Base-by-base conservation (phyloP, 352 stramenopile genomes). In the Phytophthora megakarya region DNA sequence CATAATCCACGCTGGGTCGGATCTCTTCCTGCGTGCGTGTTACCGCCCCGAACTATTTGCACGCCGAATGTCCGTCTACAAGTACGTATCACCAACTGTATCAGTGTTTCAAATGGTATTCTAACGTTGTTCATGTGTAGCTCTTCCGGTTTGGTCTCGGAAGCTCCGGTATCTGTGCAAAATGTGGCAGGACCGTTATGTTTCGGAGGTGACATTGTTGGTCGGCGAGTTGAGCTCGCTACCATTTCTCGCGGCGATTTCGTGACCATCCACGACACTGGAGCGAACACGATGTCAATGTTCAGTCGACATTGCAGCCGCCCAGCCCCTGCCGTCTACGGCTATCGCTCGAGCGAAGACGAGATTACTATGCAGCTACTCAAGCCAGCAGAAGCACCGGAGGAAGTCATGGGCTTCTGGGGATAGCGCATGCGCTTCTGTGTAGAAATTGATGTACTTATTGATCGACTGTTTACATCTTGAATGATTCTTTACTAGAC, bases 171-270 rank as follows among this genome's bases (percentile, higher is more conserved):
- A 13, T 61, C 49, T 26, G 44, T 71, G 19, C 85, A 95, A 39
- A 93, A 97, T 49, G 84, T 98, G 45, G 93, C 89, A 15, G 93
- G 93, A 0, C 93, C 93, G 1, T 67, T 98, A 22, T 98, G 93
- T 61, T 98, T 98, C 43, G 84, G 88, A 7, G 93, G 92, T 3
- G 93, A 98, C 61, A 68, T 98, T 33, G 77, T 97, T 30, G 89
- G 78, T n/a, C 78, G 75, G 11, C 57, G 74, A 22, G 67, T 90
- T 16, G 45, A 61, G 38, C 43, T 96, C 47, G 84, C 88, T 22
- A 78, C 65, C 9, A 89, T 95, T 59, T 58, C 72, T 8, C 73
- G 76, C 3, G 83, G 84, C 5, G 86, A 97, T 67, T 94, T 90
- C 39, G 76, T 97, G 35, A 86, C 97, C 21, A 78, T 97, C 39